A percentile compares a stretch with the other conserved stretches of the same genome.
Conservation (phyloP, 208 protist species). For the Wallacemonas sp. region DNA sequence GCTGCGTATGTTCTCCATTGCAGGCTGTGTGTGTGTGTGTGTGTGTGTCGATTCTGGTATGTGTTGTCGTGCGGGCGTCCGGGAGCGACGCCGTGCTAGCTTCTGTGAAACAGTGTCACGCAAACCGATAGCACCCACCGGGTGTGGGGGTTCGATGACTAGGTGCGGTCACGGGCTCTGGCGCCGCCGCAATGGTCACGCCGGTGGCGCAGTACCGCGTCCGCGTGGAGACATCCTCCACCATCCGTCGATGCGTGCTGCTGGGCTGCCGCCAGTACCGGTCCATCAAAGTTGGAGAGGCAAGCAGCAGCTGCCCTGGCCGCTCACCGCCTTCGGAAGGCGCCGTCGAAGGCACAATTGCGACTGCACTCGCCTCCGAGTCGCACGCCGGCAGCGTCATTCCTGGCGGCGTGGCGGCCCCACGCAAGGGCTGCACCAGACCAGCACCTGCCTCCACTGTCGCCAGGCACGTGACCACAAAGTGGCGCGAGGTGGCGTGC, state of each 20-base stretch:
- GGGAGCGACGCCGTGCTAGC: too few relatives aligned
- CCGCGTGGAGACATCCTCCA: background rate
- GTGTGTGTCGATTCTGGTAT: too few relatives aligned
- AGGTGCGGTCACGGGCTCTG: background rate
- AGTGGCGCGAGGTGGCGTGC: slow-evolving; percentile 83
- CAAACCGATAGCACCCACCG: background rate
- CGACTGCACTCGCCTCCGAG: background rate
- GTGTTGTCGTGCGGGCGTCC: too few relatives aligned
- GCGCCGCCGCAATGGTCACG: background rate
- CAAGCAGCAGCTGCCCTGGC: background rate
- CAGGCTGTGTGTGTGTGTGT: too few relatives aligned
- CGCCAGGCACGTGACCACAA: slow-evolving; percentile 93
- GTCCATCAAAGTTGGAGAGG: slow-evolving; percentile 10
- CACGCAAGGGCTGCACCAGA: slow-evolving; percentile 87
- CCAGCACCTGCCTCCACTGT: slow-evolving; percentile 98
- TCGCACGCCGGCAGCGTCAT: background rate
- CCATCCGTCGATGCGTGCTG: background rate
- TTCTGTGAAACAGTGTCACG: too few relatives aligned
- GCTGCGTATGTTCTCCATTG: too few relatives aligned
- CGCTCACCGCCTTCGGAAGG: background rate
- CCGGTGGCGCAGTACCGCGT: background rate
- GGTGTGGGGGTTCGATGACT: background rate
- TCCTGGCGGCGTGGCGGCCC: background rate
- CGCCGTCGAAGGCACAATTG: background rate
- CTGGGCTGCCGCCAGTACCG: slow-evolving; percentile 1